A percentile compares a stretch with the other conserved stretches of the same genome.
phyloP scores from a whole-genome alignment of 345 rosid species.

The Lagerstroemia speciosa region DNA sequence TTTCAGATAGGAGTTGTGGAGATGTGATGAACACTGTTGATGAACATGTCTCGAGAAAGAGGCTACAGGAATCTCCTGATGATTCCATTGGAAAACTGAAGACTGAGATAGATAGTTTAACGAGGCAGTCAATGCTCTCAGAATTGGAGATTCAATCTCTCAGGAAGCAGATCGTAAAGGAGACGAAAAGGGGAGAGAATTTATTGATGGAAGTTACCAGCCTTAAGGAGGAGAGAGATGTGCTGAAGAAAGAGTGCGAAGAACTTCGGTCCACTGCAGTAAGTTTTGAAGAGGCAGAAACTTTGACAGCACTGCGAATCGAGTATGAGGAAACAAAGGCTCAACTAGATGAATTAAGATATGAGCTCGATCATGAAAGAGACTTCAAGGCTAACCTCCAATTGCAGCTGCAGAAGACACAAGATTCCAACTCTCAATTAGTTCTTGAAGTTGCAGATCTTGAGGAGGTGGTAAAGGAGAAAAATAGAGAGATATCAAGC shows the following conservation, averaged over 20 bases:
- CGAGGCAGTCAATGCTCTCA: slow-evolving; percentile 66
- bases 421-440: slow-evolving; percentile 77
- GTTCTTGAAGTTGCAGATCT: slow-evolving; percentile 78
- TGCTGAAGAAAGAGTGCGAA: slow-evolving; percentile 30
- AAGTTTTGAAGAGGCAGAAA: slow-evolving; percentile 29
- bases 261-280: slow-evolving; percentile 28
- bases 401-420: slow-evolving; percentile 77
- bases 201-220: slow-evolving; percentile 51
- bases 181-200: slow-evolving; percentile 72
- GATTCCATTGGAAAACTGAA: slow-evolving; percentile 54
- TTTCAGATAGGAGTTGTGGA: slow-evolving; percentile 68
- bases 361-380: slow-evolving; percentile 64
- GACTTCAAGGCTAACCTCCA: slow-evolving; percentile 54
- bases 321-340: slow-evolving; percentile 41
- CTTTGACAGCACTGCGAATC: slow-evolving; percentile 28
- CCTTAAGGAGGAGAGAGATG: slow-evolving; percentile 71
- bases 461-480: slow-evolving; percentile 58
- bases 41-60: slow-evolving; percentile 41
- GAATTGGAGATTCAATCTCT: slow-evolving; percentile 81
- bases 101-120: slow-evolving; percentile 42
- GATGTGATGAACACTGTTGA: slow-evolving; percentile 55
- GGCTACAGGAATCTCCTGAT: slow-evolving; percentile 16
- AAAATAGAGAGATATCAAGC: slow-evolving; percentile 37
- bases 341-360: slow-evolving; percentile 63
- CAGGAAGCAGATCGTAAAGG: slow-evolving; percentile 78